Conservation (phyloP, 2,329 filamentous ascomycete species). For the Volutella citrinella region DNA sequence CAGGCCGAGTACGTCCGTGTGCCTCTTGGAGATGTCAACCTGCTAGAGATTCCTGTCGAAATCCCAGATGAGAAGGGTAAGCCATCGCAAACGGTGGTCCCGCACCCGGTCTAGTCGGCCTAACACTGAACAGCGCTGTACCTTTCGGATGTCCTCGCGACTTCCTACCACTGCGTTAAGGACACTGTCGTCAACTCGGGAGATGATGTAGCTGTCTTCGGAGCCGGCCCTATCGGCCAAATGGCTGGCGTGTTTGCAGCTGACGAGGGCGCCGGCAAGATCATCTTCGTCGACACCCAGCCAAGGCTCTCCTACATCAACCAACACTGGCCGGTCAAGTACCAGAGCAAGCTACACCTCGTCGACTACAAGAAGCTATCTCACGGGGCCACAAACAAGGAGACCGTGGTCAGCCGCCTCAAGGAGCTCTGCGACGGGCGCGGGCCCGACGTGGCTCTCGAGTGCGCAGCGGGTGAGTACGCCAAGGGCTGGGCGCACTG, state of each 20-base stretch:
- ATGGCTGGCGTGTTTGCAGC: slow-evolving; percentile 77
- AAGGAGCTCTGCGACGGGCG: slow-evolving; percentile 71
- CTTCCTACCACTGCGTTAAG: slow-evolving; percentile 78
- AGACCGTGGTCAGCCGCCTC: slow-evolving; percentile 66
- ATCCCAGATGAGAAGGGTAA: slow-evolving; percentile 78
- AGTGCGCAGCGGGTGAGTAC: slow-evolving; percentile 62
- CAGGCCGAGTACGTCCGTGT: slow-evolving; percentile 87
- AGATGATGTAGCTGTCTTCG: slow-evolving; percentile 79
- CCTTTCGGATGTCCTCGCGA: slow-evolving; percentile 76
- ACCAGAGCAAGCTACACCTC: slow-evolving; percentile 57
- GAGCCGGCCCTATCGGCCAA: slow-evolving; percentile 83
- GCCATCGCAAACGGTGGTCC: background rate
- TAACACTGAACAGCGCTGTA: slow-evolving; percentile 49
- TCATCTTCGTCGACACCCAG: slow-evolving; percentile 78
- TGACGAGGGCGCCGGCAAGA: slow-evolving; percentile 67
- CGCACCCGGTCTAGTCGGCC: background rate
- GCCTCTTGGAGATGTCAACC: slow-evolving; percentile 75
- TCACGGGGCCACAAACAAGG: slow-evolving; percentile 53
- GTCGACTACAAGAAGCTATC: slow-evolving; percentile 65
- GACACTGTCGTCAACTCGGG: slow-evolving; percentile 77
- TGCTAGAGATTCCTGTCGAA: slow-evolving; percentile 72
- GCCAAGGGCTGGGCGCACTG: slow-evolving; percentile 60
- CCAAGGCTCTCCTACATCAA: slow-evolving; percentile 68
- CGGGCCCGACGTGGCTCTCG: slow-evolving; percentile 72
- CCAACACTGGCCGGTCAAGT: slow-evolving; percentile 50